Conservation (phyloP, 176 grass and related monocot species). For the Bonia amplexicaulis region DNA sequence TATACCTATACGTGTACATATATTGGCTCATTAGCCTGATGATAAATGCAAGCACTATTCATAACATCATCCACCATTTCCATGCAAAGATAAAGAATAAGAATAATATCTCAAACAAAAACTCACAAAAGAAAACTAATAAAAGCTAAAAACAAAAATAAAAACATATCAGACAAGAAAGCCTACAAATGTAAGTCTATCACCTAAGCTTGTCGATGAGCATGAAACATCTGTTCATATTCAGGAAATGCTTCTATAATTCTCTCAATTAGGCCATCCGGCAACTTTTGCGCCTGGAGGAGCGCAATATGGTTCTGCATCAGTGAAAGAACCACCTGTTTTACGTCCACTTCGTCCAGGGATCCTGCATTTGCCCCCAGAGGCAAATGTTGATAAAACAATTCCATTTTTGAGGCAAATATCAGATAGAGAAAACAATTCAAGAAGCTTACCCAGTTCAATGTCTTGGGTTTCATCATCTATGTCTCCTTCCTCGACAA, state of each 20-base stretch:
- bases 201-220: slow-evolving; percentile 14
- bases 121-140: background rate
- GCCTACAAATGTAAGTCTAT: background rate
- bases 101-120: background rate
- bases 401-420: background rate
- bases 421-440: background rate
- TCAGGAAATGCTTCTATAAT: slow-evolving; percentile 54
- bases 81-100: background rate
- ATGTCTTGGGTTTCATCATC: slow-evolving; percentile 67
- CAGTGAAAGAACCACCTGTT: slow-evolving; percentile 36
- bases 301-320: slow-evolving; percentile 39
- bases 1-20: no score
- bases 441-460: slow-evolving; percentile 47
- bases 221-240: slow-evolving; percentile 39
- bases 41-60: no score
- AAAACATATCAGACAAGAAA: background rate
- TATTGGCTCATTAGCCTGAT: no score
- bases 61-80: background rate
- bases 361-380: slow-evolving; percentile 38
- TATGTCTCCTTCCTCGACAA: slow-evolving; percentile 65
- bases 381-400: background rate
- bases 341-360: slow-evolving; percentile 50
- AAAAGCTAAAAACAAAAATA: background rate
- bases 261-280: slow-evolving; percentile 30
- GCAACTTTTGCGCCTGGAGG: slow-evolving; percentile 27